Evolutionary conservation across 2,329 filamentous ascomycete species (phyloP), one percentile per base, ranked within the genome.

Genomic region (Emericellopsis cladophorae): DNA sequence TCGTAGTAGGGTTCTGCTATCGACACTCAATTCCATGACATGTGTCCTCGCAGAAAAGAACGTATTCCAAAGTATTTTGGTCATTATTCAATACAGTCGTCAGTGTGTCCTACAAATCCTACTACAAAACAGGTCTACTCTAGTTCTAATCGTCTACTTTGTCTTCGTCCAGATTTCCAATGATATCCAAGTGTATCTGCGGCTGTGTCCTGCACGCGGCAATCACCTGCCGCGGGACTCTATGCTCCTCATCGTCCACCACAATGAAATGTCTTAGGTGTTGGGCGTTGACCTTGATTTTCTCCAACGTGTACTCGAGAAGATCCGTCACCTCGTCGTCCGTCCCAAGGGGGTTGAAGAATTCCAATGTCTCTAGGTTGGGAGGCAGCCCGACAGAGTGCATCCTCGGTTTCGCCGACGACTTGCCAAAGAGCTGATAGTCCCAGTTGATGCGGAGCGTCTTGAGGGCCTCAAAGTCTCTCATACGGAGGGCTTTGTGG

Each of bases 301-400:
- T 65, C 47, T 66, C 50, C 4, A 70, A 53, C 18, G 57, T 59
- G 46, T 59, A 59, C 12, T 61, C 57, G 18, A 71, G 49, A 12
- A 71, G 46, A 34, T 70, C 67, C 1, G 59, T 60, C 34, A 70
- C 64, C 46, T 68, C 65, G 3, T 66, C 66, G 40, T 70, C 67
- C 0, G 57, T 63, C 2, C 66, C 66, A 9, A 69, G 54, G 24
- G 60, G 55, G 42, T 65, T 65, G 43, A 66, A 62, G 42, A 70
- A 66, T 40, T 68, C 65, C 18, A 71, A 46, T 3, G 54, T 61
- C 47, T 68, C 62, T 12, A 71, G 52, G 43, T 61, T 56, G 1
- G 66, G 66, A 2, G 67, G 66, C 15, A 71, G 49, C 11, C 65
- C 67, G 14, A 70, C 65, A 0, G 65, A 68, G 42, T 65, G 58